Evolutionary conservation across 2,329 filamentous ascomycete genomes (phyloP).

Genomic region (Cladosporium oxysporum): DNA sequence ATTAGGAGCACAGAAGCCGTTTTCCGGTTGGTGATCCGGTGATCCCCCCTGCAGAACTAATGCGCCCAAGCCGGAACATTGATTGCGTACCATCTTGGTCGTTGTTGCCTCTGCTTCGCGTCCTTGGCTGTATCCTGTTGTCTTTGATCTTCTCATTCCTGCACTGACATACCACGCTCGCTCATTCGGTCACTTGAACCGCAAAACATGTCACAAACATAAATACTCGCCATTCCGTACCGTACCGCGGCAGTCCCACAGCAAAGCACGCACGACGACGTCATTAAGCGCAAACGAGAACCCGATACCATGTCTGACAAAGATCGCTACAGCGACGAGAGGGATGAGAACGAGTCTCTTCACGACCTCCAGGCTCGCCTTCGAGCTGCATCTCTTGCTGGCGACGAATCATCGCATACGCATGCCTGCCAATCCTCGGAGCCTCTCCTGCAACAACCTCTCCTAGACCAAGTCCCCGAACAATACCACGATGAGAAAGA

Average conservation of each 20-base stretch:
- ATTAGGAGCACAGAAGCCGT: neutral
- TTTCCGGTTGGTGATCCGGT: neutral
- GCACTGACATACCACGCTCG: neutral
- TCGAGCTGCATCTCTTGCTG: neutral
- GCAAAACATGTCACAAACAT: conserved; percentile 2
- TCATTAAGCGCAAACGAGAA: neutral
- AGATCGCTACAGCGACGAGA: conserved; percentile 13
- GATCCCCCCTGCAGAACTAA: conserved; percentile 12
- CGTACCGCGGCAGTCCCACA: neutral
- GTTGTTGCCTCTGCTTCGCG: neutral
- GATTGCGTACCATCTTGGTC: conserved; percentile 12
- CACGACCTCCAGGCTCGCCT: conserved; percentile 8
- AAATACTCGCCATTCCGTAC: neutral
- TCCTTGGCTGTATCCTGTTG: neutral
- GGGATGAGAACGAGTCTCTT: conserved; percentile 4
- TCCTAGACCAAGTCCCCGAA: neutral
- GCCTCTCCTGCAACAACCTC: conserved; percentile 1
- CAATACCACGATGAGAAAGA: conserved; percentile 7
- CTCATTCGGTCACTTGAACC: neutral
- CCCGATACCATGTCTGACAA: conserved; percentile 8
- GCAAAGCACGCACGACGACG: neutral
- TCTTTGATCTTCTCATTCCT: neutral
- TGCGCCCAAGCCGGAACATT: conserved; percentile 5
- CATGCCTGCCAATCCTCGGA: neutral
- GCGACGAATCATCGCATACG: neutral